Base-by-base conservation (phyloP, 1,139 yeast species). In the Candida sanyaensis region DNA sequence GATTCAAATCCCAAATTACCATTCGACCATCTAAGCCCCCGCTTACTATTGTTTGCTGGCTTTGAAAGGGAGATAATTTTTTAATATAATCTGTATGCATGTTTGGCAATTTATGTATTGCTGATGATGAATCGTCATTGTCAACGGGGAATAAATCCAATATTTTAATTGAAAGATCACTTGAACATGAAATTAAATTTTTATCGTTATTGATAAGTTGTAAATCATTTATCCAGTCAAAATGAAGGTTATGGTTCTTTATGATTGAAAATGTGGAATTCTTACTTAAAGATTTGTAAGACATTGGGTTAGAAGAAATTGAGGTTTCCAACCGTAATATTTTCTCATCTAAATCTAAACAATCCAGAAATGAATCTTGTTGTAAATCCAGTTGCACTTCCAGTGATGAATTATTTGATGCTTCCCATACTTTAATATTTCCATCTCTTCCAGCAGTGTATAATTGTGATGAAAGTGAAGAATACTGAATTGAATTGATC, bases 171-270 rank as follows among this genome's bases (percentile, higher is more conserved):
- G 95, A 83, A 50, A 91, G 74, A 62, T 93, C 99, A 12, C 95
- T 84, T 4, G 96, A 88, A 55, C 96, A 88, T 1, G 93, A 75
- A 1, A 87, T 84, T 43, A 87, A 69, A 21, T 69, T 65, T 12
- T 64, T 59, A 52, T 76, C 73, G 47, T 71, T 62, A 51, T 74
- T 71, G 43, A 82, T 72, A 46, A 86, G 69, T 45, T 78, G 71
- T 41, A 92, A 66, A 63, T 88, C 97, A 59, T 89, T 89, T 48
- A 90, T 84, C 98, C 98, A 93, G 62, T 92, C 96, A 37, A 92
- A 84, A 64, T 92, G 97, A 48, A 73, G 61, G 49, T 71, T 70
- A 55, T 62, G 66, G 53, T 59, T 65, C 44, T 59, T 59, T 39
- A 59, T 54, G 24, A 65, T 62, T 5, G 54, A 41, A 42, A 55